Evolutionary conservation across 805 yeast genomes (phyloP).

Genomic region (Saccharomycopsis sp.): DNA sequence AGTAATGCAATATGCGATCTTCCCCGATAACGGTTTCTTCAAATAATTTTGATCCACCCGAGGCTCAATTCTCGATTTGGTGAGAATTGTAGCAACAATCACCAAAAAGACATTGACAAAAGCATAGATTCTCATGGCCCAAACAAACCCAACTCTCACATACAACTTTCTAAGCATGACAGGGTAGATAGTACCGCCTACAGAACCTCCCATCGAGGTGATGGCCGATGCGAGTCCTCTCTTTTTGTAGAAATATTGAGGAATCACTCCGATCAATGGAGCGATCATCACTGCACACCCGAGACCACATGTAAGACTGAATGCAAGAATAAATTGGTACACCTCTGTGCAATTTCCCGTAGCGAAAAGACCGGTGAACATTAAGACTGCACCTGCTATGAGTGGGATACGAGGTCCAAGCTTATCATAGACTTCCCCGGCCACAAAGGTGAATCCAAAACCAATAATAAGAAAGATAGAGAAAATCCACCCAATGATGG

Average conservation of each 20-base stretch:
- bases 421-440: conserved; percentile 54
- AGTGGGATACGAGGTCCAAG: conserved; percentile 43
- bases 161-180: conserved; percentile 43
- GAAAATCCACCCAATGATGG: conserved; percentile 59
- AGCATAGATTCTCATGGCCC: conserved; percentile 51
- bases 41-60: neutral
- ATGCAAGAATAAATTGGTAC: conserved; percentile 56
- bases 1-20: conserved; percentile 30
- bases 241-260: conserved; percentile 55
- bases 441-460: conserved; percentile 42
- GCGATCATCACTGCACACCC: conserved; percentile 52
- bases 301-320: conserved; percentile 47
- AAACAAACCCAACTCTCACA: conserved; percentile 40
- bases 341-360: conserved; percentile 43
- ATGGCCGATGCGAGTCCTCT: conserved; percentile 50
- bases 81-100: conserved; percentile 29
- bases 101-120: conserved; percentile 37
- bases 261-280: conserved; percentile 52
- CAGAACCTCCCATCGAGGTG: conserved; percentile 45
- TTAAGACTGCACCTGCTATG: conserved; percentile 34
- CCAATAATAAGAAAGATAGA: conserved; percentile 47
- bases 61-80: conserved; percentile 34
- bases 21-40: conserved; percentile 4
- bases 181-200: conserved; percentile 52
- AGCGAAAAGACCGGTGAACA: conserved; percentile 45